These are phyloP conservation scores for Pseudisothecium myosuroides DNA, from an alignment of 225 moss, liverwort and hornwort species.

Conservation along the genomic window DNA sequence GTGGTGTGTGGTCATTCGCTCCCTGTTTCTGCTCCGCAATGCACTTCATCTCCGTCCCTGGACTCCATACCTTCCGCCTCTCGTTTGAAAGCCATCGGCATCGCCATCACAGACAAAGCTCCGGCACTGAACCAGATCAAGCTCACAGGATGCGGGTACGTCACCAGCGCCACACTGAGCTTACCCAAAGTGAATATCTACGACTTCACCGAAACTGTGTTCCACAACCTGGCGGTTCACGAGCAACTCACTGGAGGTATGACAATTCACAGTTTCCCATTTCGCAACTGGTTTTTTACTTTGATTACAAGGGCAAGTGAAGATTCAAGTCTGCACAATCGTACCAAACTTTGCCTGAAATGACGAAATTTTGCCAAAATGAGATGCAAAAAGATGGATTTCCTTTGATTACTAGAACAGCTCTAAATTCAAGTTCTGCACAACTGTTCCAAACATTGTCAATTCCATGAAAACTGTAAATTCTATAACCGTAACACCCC, in stretches of 20 bases:
- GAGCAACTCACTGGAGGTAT: neutral
- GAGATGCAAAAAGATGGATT: too few species aligned
- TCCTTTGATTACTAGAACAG: neutral
- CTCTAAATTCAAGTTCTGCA: neutral
- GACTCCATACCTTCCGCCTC: neutral
- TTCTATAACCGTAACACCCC: neutral
- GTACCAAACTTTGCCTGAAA: neutral
- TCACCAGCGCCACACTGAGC: neutral
- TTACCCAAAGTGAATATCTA: constrained; percentile 4
- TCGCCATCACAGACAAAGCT: neutral
- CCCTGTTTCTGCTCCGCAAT: neutral
- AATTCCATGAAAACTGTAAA: neutral
- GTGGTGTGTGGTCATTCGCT: constrained; percentile 5
- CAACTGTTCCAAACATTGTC: neutral
- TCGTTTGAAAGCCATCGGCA: neutral
- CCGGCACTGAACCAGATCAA: neutral
- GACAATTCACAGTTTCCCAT: neutral
- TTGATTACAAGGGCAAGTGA: neutral
- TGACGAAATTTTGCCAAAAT: too few species aligned
- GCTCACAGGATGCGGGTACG: constrained; percentile 1
- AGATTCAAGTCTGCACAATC: neutral
- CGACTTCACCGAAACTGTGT: constrained; percentile 3
- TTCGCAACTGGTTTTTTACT: neutral
- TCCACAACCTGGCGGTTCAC: constrained; percentile 19
- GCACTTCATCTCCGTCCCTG: neutral